Conservation (phyloP, 2,329 filamentous ascomycete species). For the Aschersonia sp. region DNA sequence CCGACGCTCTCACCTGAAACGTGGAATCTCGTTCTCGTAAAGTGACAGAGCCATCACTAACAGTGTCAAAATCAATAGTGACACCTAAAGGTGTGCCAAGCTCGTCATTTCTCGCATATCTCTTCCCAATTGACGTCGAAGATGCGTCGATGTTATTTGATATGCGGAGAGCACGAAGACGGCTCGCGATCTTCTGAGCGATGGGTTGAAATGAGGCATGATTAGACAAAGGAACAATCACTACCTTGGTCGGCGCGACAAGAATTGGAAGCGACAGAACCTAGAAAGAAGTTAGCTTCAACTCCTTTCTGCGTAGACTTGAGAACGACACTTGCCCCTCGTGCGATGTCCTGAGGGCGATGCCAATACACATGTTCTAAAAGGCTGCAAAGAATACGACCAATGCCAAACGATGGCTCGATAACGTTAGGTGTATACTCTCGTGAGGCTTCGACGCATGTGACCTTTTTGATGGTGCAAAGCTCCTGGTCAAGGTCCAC, state of each 20-base stretch:
- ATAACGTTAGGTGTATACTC: constrained; percentile 87
- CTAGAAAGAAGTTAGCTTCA: constrained; percentile 8
- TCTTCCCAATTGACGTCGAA: constrained; percentile 74
- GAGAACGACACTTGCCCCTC: constrained; percentile 41
- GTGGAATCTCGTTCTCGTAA: constrained; percentile 74
- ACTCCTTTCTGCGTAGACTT: too few species aligned
- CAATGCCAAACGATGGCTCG: constrained; percentile 88
- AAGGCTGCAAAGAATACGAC: constrained; percentile 67
- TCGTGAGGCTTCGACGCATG: constrained; percentile 55
- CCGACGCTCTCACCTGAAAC: constrained; percentile 64
- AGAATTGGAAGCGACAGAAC: constrained; percentile 30
- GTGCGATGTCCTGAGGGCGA: constrained; percentile 5
- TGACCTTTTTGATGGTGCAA: constrained; percentile 15
- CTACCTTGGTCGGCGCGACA: constrained; percentile 84
- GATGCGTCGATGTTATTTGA: constrained; percentile 72
- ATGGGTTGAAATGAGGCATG: constrained; percentile 68
- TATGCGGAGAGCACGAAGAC: constrained; percentile 56
- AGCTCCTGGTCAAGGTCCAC: constrained; percentile 55
- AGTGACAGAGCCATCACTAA: constrained; percentile 69
- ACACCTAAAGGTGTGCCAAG: constrained; percentile 78
- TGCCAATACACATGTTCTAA: constrained; percentile 31
- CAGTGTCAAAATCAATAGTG: constrained; percentile 81
- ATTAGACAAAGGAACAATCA: constrained; percentile 76
- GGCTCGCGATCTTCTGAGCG: constrained; percentile 55
- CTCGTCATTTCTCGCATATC: constrained; percentile 62